Conservation (phyloP, 345 rosid species). For the Populus davidiana region DNA sequence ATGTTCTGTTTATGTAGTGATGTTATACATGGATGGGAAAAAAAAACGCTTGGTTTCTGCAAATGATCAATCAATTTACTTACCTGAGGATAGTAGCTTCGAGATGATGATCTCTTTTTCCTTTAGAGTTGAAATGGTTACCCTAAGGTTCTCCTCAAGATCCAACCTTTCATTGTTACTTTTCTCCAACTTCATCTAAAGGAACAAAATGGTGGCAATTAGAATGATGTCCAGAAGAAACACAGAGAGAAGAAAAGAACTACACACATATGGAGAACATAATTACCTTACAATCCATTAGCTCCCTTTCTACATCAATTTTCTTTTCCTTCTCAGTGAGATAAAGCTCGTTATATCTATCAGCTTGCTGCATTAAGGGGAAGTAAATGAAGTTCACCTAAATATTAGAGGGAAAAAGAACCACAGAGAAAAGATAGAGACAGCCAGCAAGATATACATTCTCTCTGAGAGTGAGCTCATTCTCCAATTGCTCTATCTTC, state of each 20-base stretch:
- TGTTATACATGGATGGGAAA: constrained; percentile 2
- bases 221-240: neutral
- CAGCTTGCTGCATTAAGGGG: constrained; percentile 56
- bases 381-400: constrained; percentile 6
- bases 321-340: constrained; percentile 64
- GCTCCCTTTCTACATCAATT: constrained; percentile 54
- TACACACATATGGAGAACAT: neutral
- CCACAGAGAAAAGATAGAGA: neutral
- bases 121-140: constrained; percentile 44
- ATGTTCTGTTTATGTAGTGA: constrained; percentile 44
- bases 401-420: neutral
- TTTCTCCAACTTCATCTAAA: constrained; percentile 58
- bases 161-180: constrained; percentile 54
- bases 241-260: neutral
- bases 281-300: constrained; percentile 68
- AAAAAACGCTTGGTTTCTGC: neutral
- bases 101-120: constrained; percentile 62
- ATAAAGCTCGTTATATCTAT: constrained; percentile 60
- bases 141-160: constrained; percentile 49
- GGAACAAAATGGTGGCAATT: neutral
- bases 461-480: constrained; percentile 50
- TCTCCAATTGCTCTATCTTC: constrained; percentile 79
- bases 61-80: constrained; percentile 5
- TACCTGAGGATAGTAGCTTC: constrained; percentile 62
- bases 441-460: constrained; percentile 43